Conservation (phyloP, 1,284 basidiomycete genomes). For the Fomitopsis pinicola region DNA sequence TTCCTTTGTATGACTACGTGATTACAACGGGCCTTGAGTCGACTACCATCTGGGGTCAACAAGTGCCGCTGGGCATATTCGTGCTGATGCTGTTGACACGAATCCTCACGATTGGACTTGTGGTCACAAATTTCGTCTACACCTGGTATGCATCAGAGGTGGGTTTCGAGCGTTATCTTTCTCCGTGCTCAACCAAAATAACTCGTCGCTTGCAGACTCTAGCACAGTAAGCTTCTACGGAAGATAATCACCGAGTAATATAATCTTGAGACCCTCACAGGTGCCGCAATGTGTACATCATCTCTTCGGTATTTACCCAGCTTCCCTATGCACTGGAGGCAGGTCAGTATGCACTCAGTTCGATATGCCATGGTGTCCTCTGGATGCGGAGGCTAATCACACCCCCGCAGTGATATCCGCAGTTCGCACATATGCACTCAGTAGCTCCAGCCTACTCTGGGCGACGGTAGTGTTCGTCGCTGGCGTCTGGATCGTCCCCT, state of each 20-base stretch:
- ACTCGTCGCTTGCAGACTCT: no score
- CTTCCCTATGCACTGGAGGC: background rate
- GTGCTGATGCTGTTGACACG: background rate
- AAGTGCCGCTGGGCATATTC: background rate
- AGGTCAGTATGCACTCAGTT: background rate
- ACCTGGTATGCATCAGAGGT: background rate
- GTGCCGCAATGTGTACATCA: background rate
- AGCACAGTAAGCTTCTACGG: no score
- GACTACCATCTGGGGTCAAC: background rate
- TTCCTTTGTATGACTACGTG: background rate
- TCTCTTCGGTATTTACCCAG: background rate
- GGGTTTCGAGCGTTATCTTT: background rate
- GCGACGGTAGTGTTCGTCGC: background rate
- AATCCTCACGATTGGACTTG: background rate
- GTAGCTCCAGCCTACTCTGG: background rate
- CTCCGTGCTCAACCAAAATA: no score
- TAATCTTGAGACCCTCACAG: background rate
- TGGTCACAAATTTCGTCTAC: background rate
- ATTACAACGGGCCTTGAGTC: background rate
- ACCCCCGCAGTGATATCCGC: background rate
- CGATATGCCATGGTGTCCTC: background rate
- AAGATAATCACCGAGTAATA: no score
- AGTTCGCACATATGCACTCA: background rate
- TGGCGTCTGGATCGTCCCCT: background rate
- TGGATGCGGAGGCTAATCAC: background rate